A percentile compares a stretch with the other conserved stretches of the same genome.
These are phyloP conservation scores for Paragyromitra xinjiangensis DNA, from an alignment of 495 filamentous ascomycete species.

Conservation along the genomic window DNA sequence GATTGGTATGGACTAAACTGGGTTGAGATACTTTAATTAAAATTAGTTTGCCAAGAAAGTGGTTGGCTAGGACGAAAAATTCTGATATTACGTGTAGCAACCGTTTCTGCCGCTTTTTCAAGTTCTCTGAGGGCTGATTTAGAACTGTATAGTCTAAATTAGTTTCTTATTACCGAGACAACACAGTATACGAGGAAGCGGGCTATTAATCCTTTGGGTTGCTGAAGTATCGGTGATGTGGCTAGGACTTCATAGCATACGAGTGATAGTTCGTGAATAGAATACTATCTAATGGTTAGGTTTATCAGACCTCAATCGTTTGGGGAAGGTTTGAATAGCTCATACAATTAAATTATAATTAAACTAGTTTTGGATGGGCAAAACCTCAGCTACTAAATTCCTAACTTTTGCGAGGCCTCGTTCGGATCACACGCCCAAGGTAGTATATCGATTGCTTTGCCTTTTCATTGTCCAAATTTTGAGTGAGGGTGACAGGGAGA, in stretches of 20 bases:
- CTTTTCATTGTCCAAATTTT: too few relatives aligned
- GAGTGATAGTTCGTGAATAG: constrained; percentile 24
- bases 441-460: not conserved
- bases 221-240: not conserved
- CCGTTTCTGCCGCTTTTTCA: too few relatives aligned
- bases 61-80: too few relatives aligned
- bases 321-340: not conserved
- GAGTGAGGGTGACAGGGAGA: too few relatives aligned
- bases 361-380: not conserved
- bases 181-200: not conserved
- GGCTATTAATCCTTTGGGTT: not conserved
- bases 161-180: not conserved
- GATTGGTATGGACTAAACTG: too few relatives aligned
- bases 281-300: not conserved
- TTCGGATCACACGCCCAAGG: not conserved
- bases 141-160: too few relatives aligned
- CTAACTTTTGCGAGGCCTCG: not conserved
- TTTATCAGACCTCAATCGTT: not conserved
- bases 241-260: not conserved
- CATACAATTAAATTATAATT: not conserved
- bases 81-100: too few relatives aligned
- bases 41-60: too few relatives aligned
- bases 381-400: not conserved
- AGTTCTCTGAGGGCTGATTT: too few relatives aligned
- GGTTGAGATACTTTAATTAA: too few relatives aligned